Evolutionary conservation across 1,284 basidiomycete genomes (phyloP).

Genomic region (Rhodotorula sp.): DNA sequence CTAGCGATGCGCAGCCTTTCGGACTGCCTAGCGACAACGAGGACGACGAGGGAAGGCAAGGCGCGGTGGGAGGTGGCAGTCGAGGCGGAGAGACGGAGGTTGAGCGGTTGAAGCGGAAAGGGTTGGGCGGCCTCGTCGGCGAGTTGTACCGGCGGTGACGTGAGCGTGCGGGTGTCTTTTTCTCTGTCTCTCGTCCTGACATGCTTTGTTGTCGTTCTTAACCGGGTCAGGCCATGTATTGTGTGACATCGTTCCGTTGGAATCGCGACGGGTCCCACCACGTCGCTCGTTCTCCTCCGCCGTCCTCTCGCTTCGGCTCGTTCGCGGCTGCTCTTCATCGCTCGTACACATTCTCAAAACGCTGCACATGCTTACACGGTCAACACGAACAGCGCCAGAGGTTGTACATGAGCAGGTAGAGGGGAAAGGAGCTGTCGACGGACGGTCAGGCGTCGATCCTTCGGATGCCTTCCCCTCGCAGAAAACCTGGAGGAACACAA

Average conservation of each 20-base stretch:
- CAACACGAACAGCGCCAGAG: constrained; percentile 51
- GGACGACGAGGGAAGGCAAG: constrained; percentile 56
- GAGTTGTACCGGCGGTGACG: constrained; percentile 25
- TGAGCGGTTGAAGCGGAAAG: background rate
- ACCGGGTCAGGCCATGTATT: background rate
- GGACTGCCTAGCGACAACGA: constrained; percentile 52
- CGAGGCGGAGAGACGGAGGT: background rate
- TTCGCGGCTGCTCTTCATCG: too few relatives aligned
- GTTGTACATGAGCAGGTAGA: too few relatives aligned
- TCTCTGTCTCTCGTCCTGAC: background rate
- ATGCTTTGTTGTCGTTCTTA: background rate
- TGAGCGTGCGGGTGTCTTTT: background rate
- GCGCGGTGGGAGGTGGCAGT: constrained; percentile 53
- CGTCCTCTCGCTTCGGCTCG: too few relatives aligned
- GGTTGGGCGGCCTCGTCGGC: background rate
- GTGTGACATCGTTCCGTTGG: too few relatives aligned
- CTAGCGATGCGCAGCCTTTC: constrained; percentile 47
- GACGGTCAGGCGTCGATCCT: too few relatives aligned
- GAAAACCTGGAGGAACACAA: too few relatives aligned
- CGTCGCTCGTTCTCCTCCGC: too few relatives aligned
- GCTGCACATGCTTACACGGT: too few relatives aligned
- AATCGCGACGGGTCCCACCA: too few relatives aligned
- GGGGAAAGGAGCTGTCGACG: too few relatives aligned
- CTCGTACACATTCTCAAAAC: too few relatives aligned
- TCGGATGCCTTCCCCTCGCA: too few relatives aligned